Conservation (phyloP, 2,329 filamentous ascomycete species). For the Emmonsiellopsis sp. region DNA sequence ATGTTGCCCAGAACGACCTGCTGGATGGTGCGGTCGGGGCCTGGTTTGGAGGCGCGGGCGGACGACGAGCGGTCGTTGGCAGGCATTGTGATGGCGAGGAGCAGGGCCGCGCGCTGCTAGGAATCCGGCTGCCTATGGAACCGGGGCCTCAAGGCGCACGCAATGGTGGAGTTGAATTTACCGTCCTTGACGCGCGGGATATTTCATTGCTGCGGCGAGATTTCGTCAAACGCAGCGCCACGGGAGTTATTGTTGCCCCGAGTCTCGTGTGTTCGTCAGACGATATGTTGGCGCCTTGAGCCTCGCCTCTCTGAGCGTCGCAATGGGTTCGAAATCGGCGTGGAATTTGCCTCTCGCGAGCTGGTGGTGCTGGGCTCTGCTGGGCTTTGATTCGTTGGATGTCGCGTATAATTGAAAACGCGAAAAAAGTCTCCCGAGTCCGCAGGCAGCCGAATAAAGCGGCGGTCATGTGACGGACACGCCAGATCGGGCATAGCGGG, state of each 20-base stretch:
- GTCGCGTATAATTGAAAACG: background rate
- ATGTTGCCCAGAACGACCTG: constrained; percentile 78
- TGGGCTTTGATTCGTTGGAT: too few species aligned
- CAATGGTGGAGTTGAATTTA: background rate
- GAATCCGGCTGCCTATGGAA: too few species aligned
- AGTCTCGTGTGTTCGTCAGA: background rate
- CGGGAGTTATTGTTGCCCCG: background rate
- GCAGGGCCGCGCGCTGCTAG: too few species aligned
- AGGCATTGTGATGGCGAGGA: background rate
- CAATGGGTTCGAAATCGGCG: background rate
- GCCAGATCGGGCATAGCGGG: background rate
- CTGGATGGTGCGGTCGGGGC: constrained; percentile 65
- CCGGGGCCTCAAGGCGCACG: too few species aligned
- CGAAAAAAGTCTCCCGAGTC: background rate
- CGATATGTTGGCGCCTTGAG: too few species aligned
- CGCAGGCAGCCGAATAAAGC: background rate
- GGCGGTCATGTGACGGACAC: background rate
- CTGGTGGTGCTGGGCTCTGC: background rate
- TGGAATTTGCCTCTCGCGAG: background rate
- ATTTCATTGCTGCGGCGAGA: background rate
- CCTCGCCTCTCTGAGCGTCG: background rate
- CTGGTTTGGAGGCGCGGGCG: constrained; percentile 18
- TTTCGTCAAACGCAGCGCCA: background rate
- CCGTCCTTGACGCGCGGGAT: background rate
- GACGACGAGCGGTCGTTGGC: constrained; percentile 5